These are phyloP conservation scores for Trypanosoma platydactyli DNA, from an alignment of 208 protist species.

Conservation along the genomic window DNA sequence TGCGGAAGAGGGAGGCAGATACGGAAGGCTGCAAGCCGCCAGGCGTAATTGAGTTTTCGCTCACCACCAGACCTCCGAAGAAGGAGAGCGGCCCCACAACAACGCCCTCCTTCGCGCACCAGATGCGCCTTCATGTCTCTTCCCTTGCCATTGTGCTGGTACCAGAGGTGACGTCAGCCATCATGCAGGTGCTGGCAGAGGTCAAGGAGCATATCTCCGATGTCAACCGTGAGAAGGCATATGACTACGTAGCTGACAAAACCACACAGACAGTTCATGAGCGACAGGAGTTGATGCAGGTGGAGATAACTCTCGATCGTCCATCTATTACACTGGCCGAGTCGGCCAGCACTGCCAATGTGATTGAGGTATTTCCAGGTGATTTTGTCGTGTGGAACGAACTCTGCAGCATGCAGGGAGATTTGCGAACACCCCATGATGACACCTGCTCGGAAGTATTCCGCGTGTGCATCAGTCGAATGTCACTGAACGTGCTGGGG, in stretches of 20 bases:
- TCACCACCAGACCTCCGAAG: constrained; percentile 1
- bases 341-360: constrained; percentile 31
- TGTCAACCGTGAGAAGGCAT: constrained; percentile 67
- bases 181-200: constrained; percentile 42
- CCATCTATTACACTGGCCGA: constrained; percentile 61
- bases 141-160: constrained; percentile 59
- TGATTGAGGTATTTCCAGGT: constrained; percentile 62
- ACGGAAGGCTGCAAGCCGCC: background rate
- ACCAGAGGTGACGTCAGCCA: constrained; percentile 57
- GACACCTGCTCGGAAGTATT: constrained; percentile 17
- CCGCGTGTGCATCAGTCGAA: constrained; percentile 13
- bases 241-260: constrained; percentile 57
- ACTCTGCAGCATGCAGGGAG: constrained; percentile 15
- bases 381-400: constrained; percentile 51
- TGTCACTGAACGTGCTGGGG: constrained; percentile 26
- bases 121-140: constrained; percentile 46
- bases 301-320: constrained; percentile 61
- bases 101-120: constrained; percentile 38
- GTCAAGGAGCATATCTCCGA: constrained; percentile 60
- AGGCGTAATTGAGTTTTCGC: constrained; percentile 22
- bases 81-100: background rate
- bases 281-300: constrained; percentile 44
- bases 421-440: background rate
- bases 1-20: constrained; percentile 19
- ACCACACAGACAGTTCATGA: constrained; percentile 20